These are phyloP conservation scores for Plasmodium vivax DNA, from an alignment of 169 alveolate genomes.

Conservation along the genomic window DNA sequence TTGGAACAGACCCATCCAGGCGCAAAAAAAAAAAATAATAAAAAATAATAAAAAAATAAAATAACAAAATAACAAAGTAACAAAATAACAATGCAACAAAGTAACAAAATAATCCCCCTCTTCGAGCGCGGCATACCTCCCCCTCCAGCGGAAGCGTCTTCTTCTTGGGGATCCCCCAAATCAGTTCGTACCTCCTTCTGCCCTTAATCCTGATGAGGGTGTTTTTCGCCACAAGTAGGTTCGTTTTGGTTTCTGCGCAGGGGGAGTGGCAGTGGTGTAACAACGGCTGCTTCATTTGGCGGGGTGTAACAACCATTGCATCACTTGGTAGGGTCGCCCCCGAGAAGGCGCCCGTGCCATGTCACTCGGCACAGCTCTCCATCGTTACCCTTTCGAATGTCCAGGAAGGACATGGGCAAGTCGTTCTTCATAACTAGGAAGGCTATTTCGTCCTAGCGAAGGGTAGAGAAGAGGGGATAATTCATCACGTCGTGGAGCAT, in stretches of 20 bases:
- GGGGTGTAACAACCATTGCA: background rate
- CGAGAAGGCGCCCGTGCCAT: background rate
- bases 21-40: background rate
- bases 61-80: too few species aligned
- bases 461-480: background rate
- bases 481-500: background rate
- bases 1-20: background rate
- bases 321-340: background rate
- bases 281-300: background rate
- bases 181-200: conserved; percentile 12
- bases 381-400: conserved; percentile 25
- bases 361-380: too few species aligned
- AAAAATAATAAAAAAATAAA: too few species aligned
- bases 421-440: conserved; percentile 37
- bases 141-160: conserved; percentile 10
- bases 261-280: background rate
- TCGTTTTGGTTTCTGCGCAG: conserved; percentile 4
- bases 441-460: conserved; percentile 43
- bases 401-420: conserved; percentile 48
- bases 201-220: conserved; percentile 37
- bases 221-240: conserved; percentile 5
- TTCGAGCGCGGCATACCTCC: background rate
- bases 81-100: too few species aligned
- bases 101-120: too few species aligned
- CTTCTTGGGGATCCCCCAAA: conserved; percentile 50